Base-by-base conservation (phyloP, 1,284 basidiomycete genomes). In the Apiotrichum porosum region DNA sequence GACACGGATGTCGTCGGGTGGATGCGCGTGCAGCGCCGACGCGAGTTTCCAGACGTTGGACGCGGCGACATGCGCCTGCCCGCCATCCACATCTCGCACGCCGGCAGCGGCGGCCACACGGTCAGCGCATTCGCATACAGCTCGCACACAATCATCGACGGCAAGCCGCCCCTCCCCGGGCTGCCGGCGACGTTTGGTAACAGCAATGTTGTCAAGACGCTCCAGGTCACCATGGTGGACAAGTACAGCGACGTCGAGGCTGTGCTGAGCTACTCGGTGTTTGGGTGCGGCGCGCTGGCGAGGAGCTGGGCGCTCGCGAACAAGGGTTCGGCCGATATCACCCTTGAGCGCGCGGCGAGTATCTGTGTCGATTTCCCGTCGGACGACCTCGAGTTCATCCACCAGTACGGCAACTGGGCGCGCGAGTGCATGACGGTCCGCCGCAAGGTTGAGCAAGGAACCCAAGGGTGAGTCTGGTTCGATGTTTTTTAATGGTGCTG, bases 401-500 rank as follows among this genome's bases (percentile, higher is more conserved):
- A 61, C 18, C 47, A 58, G 9, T 37, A 42, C 10, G 65, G 65
- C 19, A 61, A 65, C 46, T 63, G 61, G 60, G 56, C 54, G 1
- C 56, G 56, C 41, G 65, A 67, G 44, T 44, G 44, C 3, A 28
- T 41, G 24, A 24, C 47, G 32, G 35, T 51, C 17, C 48, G 62
- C 30, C 44, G 56, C n/a, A 31, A 34, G 15, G 58, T 65, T 6
- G 30, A 54, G 6, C 40, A 37, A 10, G 65, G 63, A 2, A 48
- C 47, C n/a, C 62, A 64, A 49, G 59, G 62, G 62, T 62, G 47
- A 54, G 63, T 40, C n/a, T n/a, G n/a, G n/a, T n/a, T n/a, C n/a
- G n/a, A n/a, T n/a, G n/a, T n/a, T n/a, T n/a, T n/a, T n/a, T n/a
- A n/a, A n/a, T n/a, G n/a, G n/a, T n/a, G 30, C 44, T 34, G 14